Percentiles rank a stretch among this genome's conserved stretches.
Evolutionary conservation across 495 filamentous ascomycete genomes (phyloP).

Genomic region (Aspergillus nidulans): DNA sequence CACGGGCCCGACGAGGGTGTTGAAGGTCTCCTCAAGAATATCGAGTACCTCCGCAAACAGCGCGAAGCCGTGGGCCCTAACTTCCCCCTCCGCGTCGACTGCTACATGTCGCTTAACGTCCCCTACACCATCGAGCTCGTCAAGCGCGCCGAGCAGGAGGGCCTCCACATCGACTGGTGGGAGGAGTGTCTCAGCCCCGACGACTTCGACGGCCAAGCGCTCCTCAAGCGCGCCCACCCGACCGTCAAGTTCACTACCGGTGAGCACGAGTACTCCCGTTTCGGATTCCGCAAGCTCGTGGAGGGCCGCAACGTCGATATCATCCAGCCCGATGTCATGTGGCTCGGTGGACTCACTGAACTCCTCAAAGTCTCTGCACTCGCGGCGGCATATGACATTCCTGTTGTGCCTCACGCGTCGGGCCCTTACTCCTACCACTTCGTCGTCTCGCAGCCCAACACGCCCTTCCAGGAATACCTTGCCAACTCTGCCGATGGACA

Average conservation of each 20-base stretch:
- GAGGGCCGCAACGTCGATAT: slow-evolving; percentile 90
- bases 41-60: slow-evolving; percentile 81
- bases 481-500: slow-evolving; percentile 88
- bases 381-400: slow-evolving; percentile 87
- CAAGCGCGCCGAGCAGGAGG: slow-evolving; percentile 68
- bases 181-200: slow-evolving; percentile 88
- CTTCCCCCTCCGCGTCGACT: slow-evolving; percentile 91
- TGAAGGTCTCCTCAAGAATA: slow-evolving; percentile 76
- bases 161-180: slow-evolving; percentile 93
- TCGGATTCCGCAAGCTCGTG: slow-evolving; percentile 89
- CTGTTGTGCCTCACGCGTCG: slow-evolving; percentile 89
- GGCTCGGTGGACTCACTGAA: slow-evolving; percentile 89
- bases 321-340: slow-evolving; percentile 94
- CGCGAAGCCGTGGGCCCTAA: slow-evolving; percentile 80
- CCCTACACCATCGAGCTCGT: slow-evolving; percentile 87
- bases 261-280: slow-evolving; percentile 90
- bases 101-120: slow-evolving; percentile 93
- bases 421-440: slow-evolving; percentile 95
- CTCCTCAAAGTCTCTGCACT: slow-evolving; percentile 83
- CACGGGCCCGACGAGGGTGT: slow-evolving; percentile 83
- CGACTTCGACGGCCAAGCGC: slow-evolving; percentile 82
- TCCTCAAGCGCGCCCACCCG: slow-evolving; percentile 84
- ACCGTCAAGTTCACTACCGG: slow-evolving; percentile 92
- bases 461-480: slow-evolving; percentile 91
- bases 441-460: slow-evolving; percentile 83